A percentile compares a stretch with the other conserved stretches of the same genome.
phyloP scores from a whole-genome alignment of 352 stramenopile species.

The Sclerospora graminicola region DNA sequence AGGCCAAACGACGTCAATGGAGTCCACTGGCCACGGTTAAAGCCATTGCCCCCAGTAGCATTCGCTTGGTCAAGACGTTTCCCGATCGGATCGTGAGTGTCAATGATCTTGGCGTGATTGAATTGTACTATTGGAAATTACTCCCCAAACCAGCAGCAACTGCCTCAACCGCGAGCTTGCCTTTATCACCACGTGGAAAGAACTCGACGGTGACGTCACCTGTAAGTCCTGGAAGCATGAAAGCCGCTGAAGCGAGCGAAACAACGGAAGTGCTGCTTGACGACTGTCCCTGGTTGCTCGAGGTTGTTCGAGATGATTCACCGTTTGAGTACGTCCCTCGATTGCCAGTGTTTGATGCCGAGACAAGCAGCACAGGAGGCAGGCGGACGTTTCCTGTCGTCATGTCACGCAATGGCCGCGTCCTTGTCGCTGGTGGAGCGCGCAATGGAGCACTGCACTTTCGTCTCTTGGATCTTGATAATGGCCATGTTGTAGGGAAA shows the following conservation, averaged over 20 bases:
- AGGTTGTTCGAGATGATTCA: constrained; percentile 56
- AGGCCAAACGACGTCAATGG: constrained; percentile 52
- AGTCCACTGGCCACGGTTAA: constrained; percentile 51
- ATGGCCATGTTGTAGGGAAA: constrained; percentile 70
- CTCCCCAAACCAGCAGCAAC: constrained; percentile 33
- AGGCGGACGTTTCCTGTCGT: constrained; percentile 37
- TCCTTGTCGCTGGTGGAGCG: constrained; percentile 62
- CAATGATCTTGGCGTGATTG: constrained; percentile 79
- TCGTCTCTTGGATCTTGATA: constrained; percentile 69
- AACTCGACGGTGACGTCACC: constrained; percentile 8
- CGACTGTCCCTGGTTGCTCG: constrained; percentile 57
- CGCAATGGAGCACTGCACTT: constrained; percentile 68
- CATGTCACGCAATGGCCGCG: constrained; percentile 60
- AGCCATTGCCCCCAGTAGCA: constrained; percentile 39
- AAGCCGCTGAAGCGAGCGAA: no score
- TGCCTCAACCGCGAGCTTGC: no score
- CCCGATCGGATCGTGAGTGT: constrained; percentile 68
- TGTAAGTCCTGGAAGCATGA: no score
- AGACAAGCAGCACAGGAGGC: constrained; percentile 1
- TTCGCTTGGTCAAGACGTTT: constrained; percentile 62
- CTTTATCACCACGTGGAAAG: constrained; percentile 1
- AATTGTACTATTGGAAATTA: constrained; percentile 80
- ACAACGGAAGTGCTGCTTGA: constrained; percentile 7
- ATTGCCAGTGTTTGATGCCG: constrained; percentile 60
- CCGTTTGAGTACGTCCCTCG: constrained; percentile 75